Percentiles rank a stretch among this genome's conserved stretches.
Conservation (phyloP, 805 yeast species). For the Wickerhamomyces bisporus region DNA sequence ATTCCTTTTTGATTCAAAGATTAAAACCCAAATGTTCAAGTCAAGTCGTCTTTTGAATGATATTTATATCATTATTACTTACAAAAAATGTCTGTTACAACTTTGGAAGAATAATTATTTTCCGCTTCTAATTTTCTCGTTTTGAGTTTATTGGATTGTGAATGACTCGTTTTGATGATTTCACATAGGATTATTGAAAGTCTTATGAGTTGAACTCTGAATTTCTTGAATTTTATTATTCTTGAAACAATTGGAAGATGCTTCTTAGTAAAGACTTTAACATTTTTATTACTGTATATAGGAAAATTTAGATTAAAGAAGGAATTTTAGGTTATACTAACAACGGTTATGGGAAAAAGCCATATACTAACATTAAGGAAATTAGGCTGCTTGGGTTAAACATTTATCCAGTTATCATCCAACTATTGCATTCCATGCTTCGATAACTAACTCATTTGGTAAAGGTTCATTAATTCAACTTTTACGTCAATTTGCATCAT, state of each 20-base stretch:
- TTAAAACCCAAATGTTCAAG: slow-evolving; percentile 73
- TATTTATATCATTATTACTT: slow-evolving; percentile 23
- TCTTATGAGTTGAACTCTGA: slow-evolving; percentile 77
- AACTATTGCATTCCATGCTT: slow-evolving; percentile 96
- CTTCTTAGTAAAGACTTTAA: slow-evolving; percentile 89
- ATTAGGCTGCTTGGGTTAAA: slow-evolving; percentile 97
- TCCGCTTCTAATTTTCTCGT: slow-evolving; percentile 49
- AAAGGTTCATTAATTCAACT: slow-evolving; percentile 94
- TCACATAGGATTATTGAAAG: slow-evolving; percentile 24
- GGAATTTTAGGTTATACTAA: no score
- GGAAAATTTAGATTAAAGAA: no score
- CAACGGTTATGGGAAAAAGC: no score
- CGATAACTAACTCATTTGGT: slow-evolving; percentile 95
- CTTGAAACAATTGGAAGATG: slow-evolving; percentile 24
- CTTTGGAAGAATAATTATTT: slow-evolving; percentile 82
- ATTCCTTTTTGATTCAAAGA: neutral
- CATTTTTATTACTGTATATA: slow-evolving; percentile 37
- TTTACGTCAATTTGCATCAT: slow-evolving; percentile 83
- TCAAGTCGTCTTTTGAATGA: slow-evolving; percentile 56
- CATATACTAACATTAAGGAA: slow-evolving; percentile 16
- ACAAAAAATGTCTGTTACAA: slow-evolving; percentile 88
- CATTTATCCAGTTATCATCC: slow-evolving; percentile 88
- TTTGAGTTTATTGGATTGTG: slow-evolving; percentile 34
- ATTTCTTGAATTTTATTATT: slow-evolving; percentile 18
- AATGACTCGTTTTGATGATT: slow-evolving; percentile 28